Base-by-base conservation (phyloP, 176 grass and related monocot genomes). In the Triticum timopheevii region DNA sequence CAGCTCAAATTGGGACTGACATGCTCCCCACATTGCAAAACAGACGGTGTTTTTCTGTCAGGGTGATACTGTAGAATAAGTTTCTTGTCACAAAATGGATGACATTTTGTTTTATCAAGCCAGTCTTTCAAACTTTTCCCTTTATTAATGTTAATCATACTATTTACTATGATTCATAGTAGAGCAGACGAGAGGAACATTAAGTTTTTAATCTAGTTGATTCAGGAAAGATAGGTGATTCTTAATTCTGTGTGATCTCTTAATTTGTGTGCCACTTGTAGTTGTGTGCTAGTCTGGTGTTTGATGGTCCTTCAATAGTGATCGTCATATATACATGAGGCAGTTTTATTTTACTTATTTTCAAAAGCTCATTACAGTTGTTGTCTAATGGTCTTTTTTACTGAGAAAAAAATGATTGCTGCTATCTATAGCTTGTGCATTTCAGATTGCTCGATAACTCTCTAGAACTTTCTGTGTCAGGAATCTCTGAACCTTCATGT, bases 381-480 rank as follows among this genome's bases (percentile, higher is more conserved):
- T 24, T 76, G 50, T 52, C 49, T 61, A 73, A 86, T 62, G 27
- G 52, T 3, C 23, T 82, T 13, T 4, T 77, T 71, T 73, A 63
- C 15, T 16, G 38, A 1, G 20, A 38, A 58, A 27, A 13, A 54
- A 33, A 40, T 28, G 19, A 61, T 85, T 84, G 1, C 23, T 87
- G 52, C 74, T 76, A 31, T 77, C 69, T 49, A 72, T 81, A 95
- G 93, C 66, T 87, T 87, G 93, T 95, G 31, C 86, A 52, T 76
- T 95, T 95, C 73, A 88, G 93, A 70, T 83, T 83, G 64, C 82
- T 95, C 66, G 90, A 91, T 80, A 93, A 89, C 80, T 93, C 80
- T 52, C 80, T 95, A 23, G 91, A 95, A 76, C 84, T 93, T 86
- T 95, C 89, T 34, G 93, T 85, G 19, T 81, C 45, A 27, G 17